Percentiles rank a stretch among this genome's conserved stretches.
These are phyloP conservation scores for Entomortierella lignicola DNA, from an alignment of 192 early-diverging fungal species.

Conservation along the genomic window DNA sequence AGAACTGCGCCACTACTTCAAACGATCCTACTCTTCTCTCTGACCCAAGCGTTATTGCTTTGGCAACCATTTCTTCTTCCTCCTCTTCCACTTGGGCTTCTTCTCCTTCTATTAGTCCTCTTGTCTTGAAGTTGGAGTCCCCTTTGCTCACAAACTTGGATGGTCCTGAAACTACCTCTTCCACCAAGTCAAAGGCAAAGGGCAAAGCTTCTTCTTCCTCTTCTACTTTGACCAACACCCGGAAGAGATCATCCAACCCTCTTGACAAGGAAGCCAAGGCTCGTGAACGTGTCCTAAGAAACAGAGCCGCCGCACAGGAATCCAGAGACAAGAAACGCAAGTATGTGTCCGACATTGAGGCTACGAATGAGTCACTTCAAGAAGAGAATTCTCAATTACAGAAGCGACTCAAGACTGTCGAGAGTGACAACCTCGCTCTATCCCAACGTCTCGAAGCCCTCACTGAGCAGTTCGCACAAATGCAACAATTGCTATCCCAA, in stretches of 20 bases:
- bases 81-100: conserved; percentile 14
- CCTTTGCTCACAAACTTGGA: conserved; percentile 12
- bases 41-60: conserved; percentile 47
- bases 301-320: conserved; percentile 80
- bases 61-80: conserved; percentile 16
- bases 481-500: conserved; percentile 53
- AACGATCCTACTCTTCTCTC: conserved; percentile 9
- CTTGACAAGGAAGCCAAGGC: conserved; percentile 49
- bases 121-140: conserved; percentile 50
- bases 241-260: conserved; percentile 34
- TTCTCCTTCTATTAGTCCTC: conserved; percentile 45
- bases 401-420: conserved; percentile 63
- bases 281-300: conserved; percentile 68
- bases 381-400: conserved; percentile 60
- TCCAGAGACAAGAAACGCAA: conserved; percentile 81
- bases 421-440: conserved; percentile 59
- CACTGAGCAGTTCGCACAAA: conserved; percentile 53
- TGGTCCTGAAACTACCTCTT: conserved; percentile 1
- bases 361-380: conserved; percentile 60
- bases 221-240: not conserved
- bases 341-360: conserved; percentile 70
- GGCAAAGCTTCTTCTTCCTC: conserved; percentile 12
- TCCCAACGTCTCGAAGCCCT: conserved; percentile 43
- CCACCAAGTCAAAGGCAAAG: not conserved
- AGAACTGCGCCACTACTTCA: conserved; percentile 2